phyloP scores from a whole-genome alignment of 768 basidiomycete species.

The Tulasnella sp. region DNA sequence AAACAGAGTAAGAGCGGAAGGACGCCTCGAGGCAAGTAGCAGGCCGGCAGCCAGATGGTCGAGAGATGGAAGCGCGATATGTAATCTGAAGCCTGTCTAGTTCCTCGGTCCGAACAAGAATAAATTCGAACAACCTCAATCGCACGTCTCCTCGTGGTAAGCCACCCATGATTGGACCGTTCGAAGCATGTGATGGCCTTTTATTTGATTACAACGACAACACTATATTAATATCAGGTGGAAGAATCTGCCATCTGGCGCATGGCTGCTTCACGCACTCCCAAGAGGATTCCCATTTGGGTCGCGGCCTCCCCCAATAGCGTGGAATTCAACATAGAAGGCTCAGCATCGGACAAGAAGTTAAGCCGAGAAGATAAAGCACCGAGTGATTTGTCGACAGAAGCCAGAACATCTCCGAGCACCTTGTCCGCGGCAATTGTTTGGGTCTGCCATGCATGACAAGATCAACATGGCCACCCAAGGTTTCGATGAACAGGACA shows the following conservation, averaged over 20 bases:
- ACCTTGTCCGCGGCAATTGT: no score
- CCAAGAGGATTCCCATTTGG: constrained; percentile 6
- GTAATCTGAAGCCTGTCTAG: not conserved
- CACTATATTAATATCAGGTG: not conserved
- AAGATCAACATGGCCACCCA: no score
- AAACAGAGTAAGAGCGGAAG: not conserved
- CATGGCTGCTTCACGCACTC: not conserved
- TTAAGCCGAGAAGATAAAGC: constrained; percentile 4
- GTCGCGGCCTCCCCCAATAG: constrained; percentile 2
- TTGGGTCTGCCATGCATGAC: no score
- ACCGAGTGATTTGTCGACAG: constrained; percentile 6
- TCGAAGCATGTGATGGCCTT: no score
- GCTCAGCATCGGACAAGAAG: not conserved
- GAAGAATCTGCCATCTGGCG: not conserved
- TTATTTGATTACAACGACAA: no score
- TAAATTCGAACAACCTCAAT: no score
- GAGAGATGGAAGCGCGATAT: not conserved
- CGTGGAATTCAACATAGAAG: not conserved
- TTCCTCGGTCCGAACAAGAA: not conserved
- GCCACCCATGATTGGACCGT: not conserved
- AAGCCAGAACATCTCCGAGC: not conserved
- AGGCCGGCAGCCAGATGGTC: not conserved
- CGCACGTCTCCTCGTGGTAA: not conserved
- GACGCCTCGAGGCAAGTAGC: not conserved
- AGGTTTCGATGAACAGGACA: no score